phyloP scores from a whole-genome alignment of 1,139 yeast genomes.

The Kurtzmaniella quercitrusa region DNA sequence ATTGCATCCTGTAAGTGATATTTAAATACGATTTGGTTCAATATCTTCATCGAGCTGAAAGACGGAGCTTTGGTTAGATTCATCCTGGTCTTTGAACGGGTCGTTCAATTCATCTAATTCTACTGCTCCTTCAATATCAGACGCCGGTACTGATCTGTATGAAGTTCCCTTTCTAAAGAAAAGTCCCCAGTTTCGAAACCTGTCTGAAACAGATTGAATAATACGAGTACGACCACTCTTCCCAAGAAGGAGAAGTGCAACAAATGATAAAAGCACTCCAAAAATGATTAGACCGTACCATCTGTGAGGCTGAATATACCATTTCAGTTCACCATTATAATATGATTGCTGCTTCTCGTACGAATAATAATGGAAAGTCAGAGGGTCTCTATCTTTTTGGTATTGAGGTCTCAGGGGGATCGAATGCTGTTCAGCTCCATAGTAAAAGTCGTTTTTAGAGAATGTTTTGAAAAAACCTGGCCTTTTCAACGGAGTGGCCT shows the following conservation, averaged over 20 bases:
- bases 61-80: not conserved
- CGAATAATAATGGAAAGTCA: conserved; percentile 23
- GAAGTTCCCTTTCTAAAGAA: not conserved
- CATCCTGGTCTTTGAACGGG: not conserved
- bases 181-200: not conserved
- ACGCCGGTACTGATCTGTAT: not conserved
- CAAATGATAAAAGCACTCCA: conserved; percentile 34
- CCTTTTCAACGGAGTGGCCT: conserved; percentile 12
- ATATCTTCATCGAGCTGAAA: not conserved
- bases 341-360: conserved; percentile 28
- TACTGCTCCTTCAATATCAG: not conserved
- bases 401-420: conserved; percentile 44
- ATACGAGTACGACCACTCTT: conserved; percentile 15
- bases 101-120: conserved; percentile 5
- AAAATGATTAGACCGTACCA: conserved; percentile 54
- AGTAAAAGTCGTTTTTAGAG: conserved; percentile 41
- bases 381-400: conserved; percentile 19
- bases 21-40: no score
- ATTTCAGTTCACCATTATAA: conserved; percentile 26
- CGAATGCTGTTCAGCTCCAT: conserved; percentile 52
- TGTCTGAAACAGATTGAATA: not conserved
- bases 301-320: conserved; percentile 48
- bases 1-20: no score
- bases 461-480: conserved; percentile 51
- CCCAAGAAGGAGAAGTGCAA: conserved; percentile 50